Percentiles rank a stretch among this genome's conserved stretches.
These are phyloP conservation scores for Meira nashicola DNA, from an alignment of 1,284 basidiomycete species.

Conservation along the genomic window DNA sequence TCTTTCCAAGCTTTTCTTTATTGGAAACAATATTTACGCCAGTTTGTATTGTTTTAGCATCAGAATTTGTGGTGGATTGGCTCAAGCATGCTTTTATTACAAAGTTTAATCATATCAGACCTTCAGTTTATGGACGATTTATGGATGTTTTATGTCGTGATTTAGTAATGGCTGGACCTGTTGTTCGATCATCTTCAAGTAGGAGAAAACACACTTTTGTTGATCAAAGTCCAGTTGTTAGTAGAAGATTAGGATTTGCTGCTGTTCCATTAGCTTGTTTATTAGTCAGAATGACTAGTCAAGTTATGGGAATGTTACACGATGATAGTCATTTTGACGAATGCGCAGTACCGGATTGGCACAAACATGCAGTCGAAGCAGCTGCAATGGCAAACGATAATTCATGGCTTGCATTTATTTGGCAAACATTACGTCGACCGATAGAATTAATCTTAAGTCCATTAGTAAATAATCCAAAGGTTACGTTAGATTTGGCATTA, in stretches of 20 bases:
- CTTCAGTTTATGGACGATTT: constrained; percentile 90
- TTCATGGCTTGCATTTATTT: neutral
- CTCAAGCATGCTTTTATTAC: constrained; percentile 99
- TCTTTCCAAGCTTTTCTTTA: constrained; percentile 53
- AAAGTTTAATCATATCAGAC: constrained; percentile 83
- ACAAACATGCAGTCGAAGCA: neutral
- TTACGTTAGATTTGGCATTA: constrained; percentile 19
- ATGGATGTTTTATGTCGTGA: constrained; percentile 94
- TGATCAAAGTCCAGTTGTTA: constrained; percentile 90
- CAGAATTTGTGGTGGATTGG: constrained; percentile 96
- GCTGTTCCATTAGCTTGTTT: constrained; percentile 86
- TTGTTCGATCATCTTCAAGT: neutral
- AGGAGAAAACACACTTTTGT: constrained; percentile 70
- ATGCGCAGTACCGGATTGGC: constrained; percentile 32
- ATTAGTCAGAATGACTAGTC: constrained; percentile 78
- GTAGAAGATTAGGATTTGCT: constrained; percentile 87
- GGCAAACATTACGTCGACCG: neutral
- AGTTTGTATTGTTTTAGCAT: constrained; percentile 80
- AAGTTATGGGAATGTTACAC: constrained; percentile 66
- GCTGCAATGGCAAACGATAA: neutral
- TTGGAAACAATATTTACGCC: constrained; percentile 88
- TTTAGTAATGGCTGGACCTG: constrained; percentile 69
- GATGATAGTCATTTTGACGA: constrained; percentile 54
- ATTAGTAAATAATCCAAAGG: constrained; percentile 23
- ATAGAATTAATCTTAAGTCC: neutral